Evolutionary conservation across 179 eudicot genomes (phyloP).

Genomic region (Sideroxylon spinosum): DNA sequence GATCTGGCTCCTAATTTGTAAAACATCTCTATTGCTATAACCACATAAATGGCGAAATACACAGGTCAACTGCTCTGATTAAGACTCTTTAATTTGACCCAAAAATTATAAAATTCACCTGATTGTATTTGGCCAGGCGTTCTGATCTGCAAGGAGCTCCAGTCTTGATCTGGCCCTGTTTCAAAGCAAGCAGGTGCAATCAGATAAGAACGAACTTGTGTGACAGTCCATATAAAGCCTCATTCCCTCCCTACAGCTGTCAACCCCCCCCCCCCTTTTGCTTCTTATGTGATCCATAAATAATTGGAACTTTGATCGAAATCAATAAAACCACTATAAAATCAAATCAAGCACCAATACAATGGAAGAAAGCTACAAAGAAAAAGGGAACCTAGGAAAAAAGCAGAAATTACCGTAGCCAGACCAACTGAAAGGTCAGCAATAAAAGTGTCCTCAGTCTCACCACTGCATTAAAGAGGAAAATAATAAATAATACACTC

Average conservation of each 20-base stretch:
- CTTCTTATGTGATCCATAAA: neutral
- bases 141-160: slow-evolving; percentile 81
- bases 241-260: neutral
- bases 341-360: no score
- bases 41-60: slow-evolving; percentile 1
- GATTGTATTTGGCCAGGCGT: slow-evolving; percentile 76
- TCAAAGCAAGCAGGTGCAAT: neutral
- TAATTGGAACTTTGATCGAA: neutral
- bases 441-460: slow-evolving; percentile 72
- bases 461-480: slow-evolving; percentile 44
- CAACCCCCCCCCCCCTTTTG: neutral
- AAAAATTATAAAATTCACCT: slow-evolving; percentile 28
- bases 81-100: neutral
- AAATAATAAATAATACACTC: neutral
- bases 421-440: slow-evolving; percentile 74
- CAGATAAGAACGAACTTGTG: neutral
- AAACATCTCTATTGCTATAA: neutral
- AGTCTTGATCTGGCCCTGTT: slow-evolving; percentile 72
- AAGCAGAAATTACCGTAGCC: slow-evolving; percentile 41
- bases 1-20: neutral
- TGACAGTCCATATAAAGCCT: neutral
- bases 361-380: neutral
- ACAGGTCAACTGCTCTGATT: neutral
- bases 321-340: neutral
- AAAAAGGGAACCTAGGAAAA: neutral